Conservation (phyloP, 331 rosid genomes). For the Arachis monticola region DNA sequence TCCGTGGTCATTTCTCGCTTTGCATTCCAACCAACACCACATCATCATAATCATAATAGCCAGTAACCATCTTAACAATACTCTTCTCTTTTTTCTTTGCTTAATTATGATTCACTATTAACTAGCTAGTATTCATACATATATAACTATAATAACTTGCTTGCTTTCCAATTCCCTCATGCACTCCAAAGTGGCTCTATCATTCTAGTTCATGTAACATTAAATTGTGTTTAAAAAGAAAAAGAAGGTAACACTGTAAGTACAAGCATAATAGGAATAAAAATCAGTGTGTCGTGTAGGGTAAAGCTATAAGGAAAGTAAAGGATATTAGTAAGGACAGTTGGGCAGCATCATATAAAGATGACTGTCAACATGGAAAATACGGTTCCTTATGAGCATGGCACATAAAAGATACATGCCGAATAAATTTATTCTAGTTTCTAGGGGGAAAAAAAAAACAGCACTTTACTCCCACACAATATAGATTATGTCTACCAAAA, state of each 20-base stretch:
- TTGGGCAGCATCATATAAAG: constrained; percentile 44
- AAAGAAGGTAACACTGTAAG: constrained; percentile 32
- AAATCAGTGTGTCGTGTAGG: background rate
- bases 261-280: constrained; percentile 44
- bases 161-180: constrained; percentile 40
- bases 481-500: too few relatives aligned
- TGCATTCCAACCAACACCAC: constrained; percentile 48
- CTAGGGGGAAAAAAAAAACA: too few relatives aligned
- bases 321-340: constrained; percentile 15
- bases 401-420: background rate
- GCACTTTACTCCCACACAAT: too few relatives aligned
- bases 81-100: background rate
- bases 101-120: constrained; percentile 42
- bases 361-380: constrained; percentile 32
- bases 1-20: constrained; percentile 95
- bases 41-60: constrained; percentile 31
- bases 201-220: constrained; percentile 30
- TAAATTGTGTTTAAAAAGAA: background rate
- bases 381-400: constrained; percentile 28
- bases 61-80: constrained; percentile 23
- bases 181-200: constrained; percentile 41
- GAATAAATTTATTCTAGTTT: background rate
- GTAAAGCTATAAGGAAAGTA: background rate
- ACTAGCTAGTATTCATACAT: background rate
- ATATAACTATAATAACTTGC: background rate